Conservation (phyloP, 1,284 basidiomycete genomes). For the Sphaerobolus stellatus region DNA sequence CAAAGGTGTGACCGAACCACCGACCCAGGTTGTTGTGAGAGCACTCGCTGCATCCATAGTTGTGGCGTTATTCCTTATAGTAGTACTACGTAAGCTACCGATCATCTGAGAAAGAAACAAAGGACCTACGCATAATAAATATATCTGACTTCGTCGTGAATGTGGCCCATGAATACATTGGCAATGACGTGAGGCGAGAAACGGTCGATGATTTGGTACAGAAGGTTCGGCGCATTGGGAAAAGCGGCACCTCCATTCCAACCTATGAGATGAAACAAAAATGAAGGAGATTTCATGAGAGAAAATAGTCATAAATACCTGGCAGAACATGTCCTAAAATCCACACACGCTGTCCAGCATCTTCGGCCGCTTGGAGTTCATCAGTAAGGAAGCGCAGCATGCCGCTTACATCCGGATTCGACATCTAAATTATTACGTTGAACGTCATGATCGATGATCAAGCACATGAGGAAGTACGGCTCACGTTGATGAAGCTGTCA, state of each 20-base stretch:
- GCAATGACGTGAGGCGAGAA: conserved; percentile 78
- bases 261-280: background rate
- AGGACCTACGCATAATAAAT: conserved; percentile 57
- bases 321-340: conserved; percentile 73
- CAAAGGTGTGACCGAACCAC: conserved; percentile 56
- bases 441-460: background rate
- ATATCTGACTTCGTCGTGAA: conserved; percentile 61
- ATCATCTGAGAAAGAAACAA: background rate
- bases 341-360: conserved; percentile 71
- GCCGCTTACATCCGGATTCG: conserved; percentile 67
- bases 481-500: conserved; percentile 73
- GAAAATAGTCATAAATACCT: background rate
- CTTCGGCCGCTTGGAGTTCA: conserved; percentile 75
- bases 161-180: conserved; percentile 77
- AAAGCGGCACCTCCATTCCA: conserved; percentile 5
- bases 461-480: background rate
- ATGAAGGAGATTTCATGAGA: background rate
- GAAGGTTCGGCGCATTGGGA: conserved; percentile 9
- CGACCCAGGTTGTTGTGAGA: conserved; percentile 53
- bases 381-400: conserved; percentile 79
- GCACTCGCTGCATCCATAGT: conserved; percentile 57
- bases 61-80: conserved; percentile 73
- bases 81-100: conserved; percentile 38
- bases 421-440: conserved; percentile 36
- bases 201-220: conserved; percentile 65